Evolutionary conservation across 2,329 filamentous ascomycete species (phyloP).

Genomic region (Neonectria sp.): DNA sequence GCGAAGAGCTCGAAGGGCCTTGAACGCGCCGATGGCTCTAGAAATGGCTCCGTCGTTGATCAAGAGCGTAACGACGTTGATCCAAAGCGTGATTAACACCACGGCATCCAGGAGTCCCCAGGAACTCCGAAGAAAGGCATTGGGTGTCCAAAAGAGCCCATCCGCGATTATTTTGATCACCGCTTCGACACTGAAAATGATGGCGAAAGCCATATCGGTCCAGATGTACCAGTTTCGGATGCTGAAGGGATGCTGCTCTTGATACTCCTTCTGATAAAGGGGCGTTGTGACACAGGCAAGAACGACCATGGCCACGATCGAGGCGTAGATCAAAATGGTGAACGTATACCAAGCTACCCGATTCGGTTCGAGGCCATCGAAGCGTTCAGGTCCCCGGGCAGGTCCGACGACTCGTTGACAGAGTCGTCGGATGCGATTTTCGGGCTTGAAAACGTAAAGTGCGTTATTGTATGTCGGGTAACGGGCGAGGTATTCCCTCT

Average conservation of each 20-base stretch:
- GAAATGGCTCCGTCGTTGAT: constrained; percentile 88
- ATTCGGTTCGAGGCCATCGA: constrained; percentile 91
- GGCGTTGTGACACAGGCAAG: constrained; percentile 96
- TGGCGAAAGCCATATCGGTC: constrained; percentile 90
- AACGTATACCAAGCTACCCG: constrained; percentile 93
- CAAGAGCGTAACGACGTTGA: constrained; percentile 90
- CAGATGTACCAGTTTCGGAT: constrained; percentile 93
- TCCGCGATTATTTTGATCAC: constrained; percentile 95
- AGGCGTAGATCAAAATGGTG: constrained; percentile 92
- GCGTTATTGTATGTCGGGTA: constrained; percentile 95
- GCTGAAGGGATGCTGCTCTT: constrained; percentile 71
- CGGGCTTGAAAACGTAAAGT: constrained; percentile 86
- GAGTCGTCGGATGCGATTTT: constrained; percentile 82
- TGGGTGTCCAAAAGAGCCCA: constrained; percentile 96
- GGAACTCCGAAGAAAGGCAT: constrained; percentile 95
- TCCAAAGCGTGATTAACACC: constrained; percentile 93
- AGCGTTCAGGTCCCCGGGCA: constrained; percentile 86
- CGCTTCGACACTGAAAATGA: constrained; percentile 89
- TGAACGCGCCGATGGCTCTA: constrained; percentile 94
- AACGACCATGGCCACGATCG: constrained; percentile 98
- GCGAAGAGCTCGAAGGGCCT: constrained; percentile 91
- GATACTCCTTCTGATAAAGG: constrained; percentile 92
- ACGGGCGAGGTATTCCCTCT: constrained; percentile 89
- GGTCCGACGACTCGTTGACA: constrained; percentile 95
- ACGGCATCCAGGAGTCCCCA: constrained; percentile 97